Percentiles rank a stretch among this genome's conserved stretches.
Evolutionary conservation across 768 basidiomycete species (phyloP).

Genomic region (Trametes maxima): DNA sequence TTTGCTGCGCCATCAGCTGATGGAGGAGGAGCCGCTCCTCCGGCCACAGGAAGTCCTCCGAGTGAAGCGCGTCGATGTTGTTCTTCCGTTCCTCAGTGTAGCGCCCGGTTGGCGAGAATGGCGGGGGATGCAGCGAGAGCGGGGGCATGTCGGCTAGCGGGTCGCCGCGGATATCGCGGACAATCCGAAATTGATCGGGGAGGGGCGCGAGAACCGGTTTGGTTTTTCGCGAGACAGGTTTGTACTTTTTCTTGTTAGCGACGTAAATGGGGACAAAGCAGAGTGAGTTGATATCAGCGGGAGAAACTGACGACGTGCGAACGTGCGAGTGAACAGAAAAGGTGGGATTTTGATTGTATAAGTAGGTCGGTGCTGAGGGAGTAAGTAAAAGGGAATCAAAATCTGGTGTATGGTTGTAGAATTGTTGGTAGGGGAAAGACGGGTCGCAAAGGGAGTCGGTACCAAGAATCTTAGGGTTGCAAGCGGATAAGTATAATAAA

Average conservation of each 20-base stretch:
- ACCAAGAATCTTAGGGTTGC: not conserved
- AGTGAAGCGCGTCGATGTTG: slow-evolving; percentile 11
- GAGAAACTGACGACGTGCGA: not conserved
- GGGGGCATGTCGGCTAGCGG: slow-evolving; percentile 18
- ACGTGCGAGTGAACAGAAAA: slow-evolving; percentile 2
- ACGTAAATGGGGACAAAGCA: not conserved
- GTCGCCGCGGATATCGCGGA: slow-evolving; percentile 20
- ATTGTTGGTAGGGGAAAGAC: slow-evolving; percentile 1
- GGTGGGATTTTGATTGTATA: not conserved
- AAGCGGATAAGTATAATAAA: slow-evolving; percentile 9
- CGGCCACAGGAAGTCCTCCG: slow-evolving; percentile 33
- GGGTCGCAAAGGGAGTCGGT: slow-evolving; percentile 10
- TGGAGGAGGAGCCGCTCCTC: slow-evolving; percentile 38
- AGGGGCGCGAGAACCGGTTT: slow-evolving; percentile 24
- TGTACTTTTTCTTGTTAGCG: slow-evolving; percentile 25
- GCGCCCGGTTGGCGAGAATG: slow-evolving; percentile 7
- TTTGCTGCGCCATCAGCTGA: slow-evolving; percentile 32
- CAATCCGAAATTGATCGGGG: slow-evolving; percentile 25
- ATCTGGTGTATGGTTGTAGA: not conserved
- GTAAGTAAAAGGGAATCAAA: not conserved
- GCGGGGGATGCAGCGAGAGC: slow-evolving; percentile 15
- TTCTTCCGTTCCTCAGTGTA: slow-evolving; percentile 24
- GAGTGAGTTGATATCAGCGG: not conserved
- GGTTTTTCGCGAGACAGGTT: slow-evolving; percentile 25
- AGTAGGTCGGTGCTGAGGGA: not conserved